These are phyloP conservation scores for Scortechinia acanthostroma DNA, from an alignment of 2,329 filamentous ascomycete species.

Conservation along the genomic window DNA sequence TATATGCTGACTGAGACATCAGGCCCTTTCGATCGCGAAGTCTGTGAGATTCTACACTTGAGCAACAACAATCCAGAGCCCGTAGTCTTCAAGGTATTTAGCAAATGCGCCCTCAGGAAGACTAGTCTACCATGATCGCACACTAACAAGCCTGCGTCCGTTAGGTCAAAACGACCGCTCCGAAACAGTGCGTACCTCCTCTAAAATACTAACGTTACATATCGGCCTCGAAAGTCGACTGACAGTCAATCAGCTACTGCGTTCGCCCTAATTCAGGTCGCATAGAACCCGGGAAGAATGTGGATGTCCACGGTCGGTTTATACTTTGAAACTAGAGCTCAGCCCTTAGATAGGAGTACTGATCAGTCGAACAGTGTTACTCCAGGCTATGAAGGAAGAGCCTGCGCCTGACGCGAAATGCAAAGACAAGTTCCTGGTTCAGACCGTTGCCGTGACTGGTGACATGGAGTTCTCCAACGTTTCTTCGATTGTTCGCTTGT, in stretches of 20 bases:
- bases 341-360: constrained; percentile 8
- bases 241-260: constrained; percentile 43
- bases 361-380: constrained; percentile 33
- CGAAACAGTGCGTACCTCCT: constrained; percentile 54
- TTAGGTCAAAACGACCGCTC: constrained; percentile 66
- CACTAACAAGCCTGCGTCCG: constrained; percentile 1
- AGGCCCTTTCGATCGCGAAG: constrained; percentile 17
- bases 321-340: no score
- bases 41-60: constrained; percentile 14
- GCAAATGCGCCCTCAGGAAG: background rate
- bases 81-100: constrained; percentile 16
- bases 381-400: constrained; percentile 69
- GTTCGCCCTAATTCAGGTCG: constrained; percentile 63
- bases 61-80: constrained; percentile 13
- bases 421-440: constrained; percentile 69
- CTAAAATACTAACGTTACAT: background rate
- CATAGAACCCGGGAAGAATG: constrained; percentile 54
- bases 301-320: constrained; percentile 56
- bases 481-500: constrained; percentile 40
- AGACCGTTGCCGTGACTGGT: constrained; percentile 54
- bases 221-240: background rate
- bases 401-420: constrained; percentile 58
- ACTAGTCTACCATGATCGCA: no score
- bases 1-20: background rate
- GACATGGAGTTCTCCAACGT: constrained; percentile 54